Evolutionary conservation across 768 basidiomycete species (phyloP).

Genomic region (Pisolithus orientalis): DNA sequence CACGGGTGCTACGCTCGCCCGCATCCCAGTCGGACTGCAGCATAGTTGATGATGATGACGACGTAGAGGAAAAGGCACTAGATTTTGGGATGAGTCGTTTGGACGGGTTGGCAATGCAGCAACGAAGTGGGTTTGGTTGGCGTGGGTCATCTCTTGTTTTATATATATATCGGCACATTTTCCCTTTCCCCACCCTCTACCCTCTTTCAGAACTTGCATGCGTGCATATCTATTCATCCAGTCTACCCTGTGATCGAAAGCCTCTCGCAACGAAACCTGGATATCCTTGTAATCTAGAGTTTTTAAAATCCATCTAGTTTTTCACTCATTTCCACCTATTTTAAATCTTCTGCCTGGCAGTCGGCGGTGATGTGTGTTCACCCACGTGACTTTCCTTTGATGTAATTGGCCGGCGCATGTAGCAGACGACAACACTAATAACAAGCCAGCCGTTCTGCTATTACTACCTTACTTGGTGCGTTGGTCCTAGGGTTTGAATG

Average conservation of each 20-base stretch:
- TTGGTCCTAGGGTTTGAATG: too few species aligned
- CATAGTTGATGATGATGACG: constrained; percentile 24
- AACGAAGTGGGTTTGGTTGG: constrained; percentile 10
- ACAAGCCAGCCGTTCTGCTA: too few species aligned
- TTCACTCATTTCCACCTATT: neutral
- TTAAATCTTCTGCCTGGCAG: too few species aligned
- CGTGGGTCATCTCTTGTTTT: constrained; percentile 2
- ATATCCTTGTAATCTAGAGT: constrained; percentile 30
- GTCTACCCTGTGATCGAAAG: constrained; percentile 16
- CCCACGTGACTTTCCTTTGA: too few species aligned
- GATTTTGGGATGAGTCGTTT: neutral
- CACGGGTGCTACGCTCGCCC: constrained; percentile 70
- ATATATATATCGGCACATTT: neutral
- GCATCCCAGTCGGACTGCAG: constrained; percentile 60
- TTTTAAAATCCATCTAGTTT: constrained; percentile 14
- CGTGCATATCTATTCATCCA: neutral
- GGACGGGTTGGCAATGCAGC: neutral
- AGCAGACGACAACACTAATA: too few species aligned
- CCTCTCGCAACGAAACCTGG: constrained; percentile 8
- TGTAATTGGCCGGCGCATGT: too few species aligned
- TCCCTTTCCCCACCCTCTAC: neutral
- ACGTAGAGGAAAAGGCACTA: neutral
- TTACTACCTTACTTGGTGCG: too few species aligned
- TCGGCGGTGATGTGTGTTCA: too few species aligned
- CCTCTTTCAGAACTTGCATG: neutral